phyloP scores from a whole-genome alignment of 2,329 filamentous ascomycete genomes.

The Xylariaceae sp. region DNA sequence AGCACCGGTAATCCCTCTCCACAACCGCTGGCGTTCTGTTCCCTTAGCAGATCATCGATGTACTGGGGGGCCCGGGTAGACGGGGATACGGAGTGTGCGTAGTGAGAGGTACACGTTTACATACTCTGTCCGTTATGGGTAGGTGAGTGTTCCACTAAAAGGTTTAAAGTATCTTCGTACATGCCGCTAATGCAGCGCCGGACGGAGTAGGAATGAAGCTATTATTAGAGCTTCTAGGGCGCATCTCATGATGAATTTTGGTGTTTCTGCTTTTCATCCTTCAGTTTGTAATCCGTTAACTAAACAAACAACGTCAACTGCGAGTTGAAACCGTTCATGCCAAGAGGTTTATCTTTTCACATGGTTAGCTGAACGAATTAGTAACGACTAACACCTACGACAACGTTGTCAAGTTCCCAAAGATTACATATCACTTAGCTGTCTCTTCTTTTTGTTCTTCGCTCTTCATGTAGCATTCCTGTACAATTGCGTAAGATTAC shows the following conservation, averaged over 20 bases:
- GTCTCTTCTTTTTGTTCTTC: neutral
- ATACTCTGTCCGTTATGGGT: neutral
- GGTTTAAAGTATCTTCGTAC: neutral
- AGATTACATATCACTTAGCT: neutral
- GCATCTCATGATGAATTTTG: neutral
- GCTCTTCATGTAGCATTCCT: neutral
- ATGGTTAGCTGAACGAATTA: too few species aligned
- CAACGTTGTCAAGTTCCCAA: too few species aligned
- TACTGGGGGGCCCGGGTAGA: neutral
- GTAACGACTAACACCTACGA: too few species aligned
- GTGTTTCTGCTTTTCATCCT: neutral
- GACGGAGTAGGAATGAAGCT: conserved; percentile 8
- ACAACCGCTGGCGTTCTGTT: neutral
- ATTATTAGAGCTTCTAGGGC: neutral
- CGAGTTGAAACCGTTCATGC: too few species aligned
- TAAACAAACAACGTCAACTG: too few species aligned
- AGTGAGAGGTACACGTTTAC: neutral
- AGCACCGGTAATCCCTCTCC: neutral
- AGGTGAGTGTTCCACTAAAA: neutral
- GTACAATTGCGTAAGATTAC: too few species aligned
- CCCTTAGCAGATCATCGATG: neutral
- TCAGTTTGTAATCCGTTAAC: too few species aligned
- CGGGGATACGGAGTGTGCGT: neutral
- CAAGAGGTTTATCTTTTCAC: too few species aligned
- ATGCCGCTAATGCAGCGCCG: neutral